Base-by-base conservation (phyloP, 2,329 filamentous ascomycete genomes). In the Torrubiellomyces zombiae region DNA sequence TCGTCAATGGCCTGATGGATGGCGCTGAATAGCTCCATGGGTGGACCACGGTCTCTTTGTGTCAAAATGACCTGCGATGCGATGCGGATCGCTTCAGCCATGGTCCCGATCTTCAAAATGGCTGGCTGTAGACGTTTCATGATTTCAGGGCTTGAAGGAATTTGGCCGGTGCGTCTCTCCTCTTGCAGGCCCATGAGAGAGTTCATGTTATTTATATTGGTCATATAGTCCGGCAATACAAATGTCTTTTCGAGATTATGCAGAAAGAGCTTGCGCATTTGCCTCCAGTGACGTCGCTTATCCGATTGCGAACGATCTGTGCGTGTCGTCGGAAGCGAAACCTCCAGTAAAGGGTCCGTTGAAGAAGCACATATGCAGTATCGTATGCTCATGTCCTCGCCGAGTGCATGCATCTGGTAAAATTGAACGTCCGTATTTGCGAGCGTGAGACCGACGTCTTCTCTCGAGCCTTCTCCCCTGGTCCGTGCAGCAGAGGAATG, bases 331-430 rank as follows among this genome's bases (percentile, higher is more conserved):
- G 50, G 50, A 4, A 45, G 34, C 3, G 27, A 29, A 8, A 53
- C 27, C 3, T 42, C 33, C 12, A 45, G 30, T 4, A 21, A 15
- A 6, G 36, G 32, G 12, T 45, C 32, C 10, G 31, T 32, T 8
- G 32, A 34, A 4, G 44, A 44, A 5, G 40, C 37, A 22, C 42
- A 47, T 26, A 46, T 49, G 28, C 51, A 53, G 25, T 55, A 58
- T 18, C 44, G 42, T 10, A 69, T 31, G 19, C 52, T 48, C 19
- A 64, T 42, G 28, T 63, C 47, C 14, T 46, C 42, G 5, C 42
- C 49, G 3, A 68, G 34, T 8, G 50, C 42, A 26, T 49, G 53
- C 9, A 63, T 32, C 30, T 67, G 61, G 26, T 56, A 64, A 33
- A 65, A 63, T 12, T 46, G 44, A 3, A 56, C 38, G 4, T 42